These are phyloP conservation scores for Thermochaetoides thermophila DNA, from an alignment of 495 filamentous ascomycete genomes.

Conservation along the genomic window DNA sequence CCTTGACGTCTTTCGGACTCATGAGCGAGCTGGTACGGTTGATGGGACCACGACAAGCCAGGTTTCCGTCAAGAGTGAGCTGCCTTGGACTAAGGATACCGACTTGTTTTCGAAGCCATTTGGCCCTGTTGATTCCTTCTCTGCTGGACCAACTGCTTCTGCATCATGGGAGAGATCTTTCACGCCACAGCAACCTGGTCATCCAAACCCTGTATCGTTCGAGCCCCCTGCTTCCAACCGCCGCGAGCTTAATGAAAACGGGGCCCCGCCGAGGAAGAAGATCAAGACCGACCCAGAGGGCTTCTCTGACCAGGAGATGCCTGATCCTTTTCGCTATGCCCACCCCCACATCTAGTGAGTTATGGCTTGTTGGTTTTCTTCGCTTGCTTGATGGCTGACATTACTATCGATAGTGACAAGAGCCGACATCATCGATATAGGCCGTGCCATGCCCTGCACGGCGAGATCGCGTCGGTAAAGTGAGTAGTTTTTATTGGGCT, in stretches of 20 bases:
- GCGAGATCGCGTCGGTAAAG: constrained; percentile 23
- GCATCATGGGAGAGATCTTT: too few relatives aligned
- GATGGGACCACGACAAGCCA: too few relatives aligned
- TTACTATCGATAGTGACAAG: constrained; percentile 11
- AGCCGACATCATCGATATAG: constrained; percentile 18
- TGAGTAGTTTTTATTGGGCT: constrained; percentile 6
- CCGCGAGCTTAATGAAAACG: constrained; percentile 6
- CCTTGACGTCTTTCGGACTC: neutral
- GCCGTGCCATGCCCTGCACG: constrained; percentile 20
- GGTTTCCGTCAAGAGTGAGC: too few relatives aligned
- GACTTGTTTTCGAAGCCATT: too few relatives aligned
- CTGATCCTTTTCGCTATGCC: constrained; percentile 18
- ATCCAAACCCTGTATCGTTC: constrained; percentile 1
- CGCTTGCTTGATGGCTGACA: constrained; percentile 5
- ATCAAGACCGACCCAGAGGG: constrained; percentile 8
- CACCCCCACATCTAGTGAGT: constrained; percentile 21
- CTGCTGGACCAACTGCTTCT: too few relatives aligned
- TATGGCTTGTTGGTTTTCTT: neutral
- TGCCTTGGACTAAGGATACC: too few relatives aligned
- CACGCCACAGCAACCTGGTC: too few relatives aligned
- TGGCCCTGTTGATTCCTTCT: too few relatives aligned
- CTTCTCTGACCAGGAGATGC: constrained; percentile 20
- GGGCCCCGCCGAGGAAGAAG: constrained; percentile 9
- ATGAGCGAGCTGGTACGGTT: neutral
- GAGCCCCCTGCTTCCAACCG: neutral